Percentiles rank a stretch among this genome's conserved stretches.
phyloP scores from a whole-genome alignment of 768 basidiomycete genomes.

The Agaricus bisporus region DNA sequence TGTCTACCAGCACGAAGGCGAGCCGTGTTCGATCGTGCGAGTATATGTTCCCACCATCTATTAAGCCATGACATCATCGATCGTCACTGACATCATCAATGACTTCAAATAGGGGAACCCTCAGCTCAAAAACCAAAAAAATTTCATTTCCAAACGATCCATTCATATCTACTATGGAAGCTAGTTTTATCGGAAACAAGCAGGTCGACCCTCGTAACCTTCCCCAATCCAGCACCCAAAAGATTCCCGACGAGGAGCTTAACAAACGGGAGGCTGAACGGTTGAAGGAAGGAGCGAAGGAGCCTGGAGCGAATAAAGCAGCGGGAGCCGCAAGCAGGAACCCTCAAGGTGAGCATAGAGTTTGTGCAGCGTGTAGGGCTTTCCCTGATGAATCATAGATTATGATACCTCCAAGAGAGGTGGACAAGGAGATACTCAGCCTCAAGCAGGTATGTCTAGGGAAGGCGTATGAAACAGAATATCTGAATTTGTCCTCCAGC shows the following conservation, averaged over 20 bases:
- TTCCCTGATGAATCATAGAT: neutral
- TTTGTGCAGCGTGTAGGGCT: neutral
- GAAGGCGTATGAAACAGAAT: neutral
- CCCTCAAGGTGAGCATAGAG: neutral
- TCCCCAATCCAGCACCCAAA: neutral
- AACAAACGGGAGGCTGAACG: neutral
- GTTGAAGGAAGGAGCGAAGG: neutral
- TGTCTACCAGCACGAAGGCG: no score
- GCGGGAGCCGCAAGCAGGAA: slow-evolving; percentile 1
- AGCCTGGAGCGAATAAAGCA: neutral
- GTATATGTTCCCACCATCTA: no score
- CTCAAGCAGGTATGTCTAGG: neutral
- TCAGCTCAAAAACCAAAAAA: no score
- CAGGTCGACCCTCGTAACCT: neutral
- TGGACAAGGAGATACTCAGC: slow-evolving; percentile 3
- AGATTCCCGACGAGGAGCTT: slow-evolving; percentile 1
- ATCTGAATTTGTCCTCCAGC: neutral
- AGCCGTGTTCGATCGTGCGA: no score
- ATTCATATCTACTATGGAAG: neutral
- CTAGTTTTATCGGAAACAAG: slow-evolving; percentile 1
- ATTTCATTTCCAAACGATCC: no score
- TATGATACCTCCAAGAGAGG: neutral
- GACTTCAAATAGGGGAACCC: no score
- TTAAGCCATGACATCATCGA: no score
- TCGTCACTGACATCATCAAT: no score